These are phyloP conservation scores for Colletotrichum simmondsii DNA, from an alignment of 2,329 filamentous ascomycete species.

Conservation along the genomic window DNA sequence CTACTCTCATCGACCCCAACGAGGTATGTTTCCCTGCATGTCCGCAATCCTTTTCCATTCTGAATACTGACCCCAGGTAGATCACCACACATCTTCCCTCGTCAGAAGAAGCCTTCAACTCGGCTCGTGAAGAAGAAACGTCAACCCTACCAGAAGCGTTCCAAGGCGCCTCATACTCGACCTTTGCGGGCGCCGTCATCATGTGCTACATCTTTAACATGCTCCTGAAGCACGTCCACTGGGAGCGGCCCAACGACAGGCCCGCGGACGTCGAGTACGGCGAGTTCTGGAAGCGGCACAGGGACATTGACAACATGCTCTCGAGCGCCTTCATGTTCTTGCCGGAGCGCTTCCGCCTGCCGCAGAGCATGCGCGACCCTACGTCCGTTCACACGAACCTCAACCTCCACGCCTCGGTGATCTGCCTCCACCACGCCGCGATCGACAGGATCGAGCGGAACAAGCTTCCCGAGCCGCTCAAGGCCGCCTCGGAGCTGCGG, in stretches of 20 bases:
- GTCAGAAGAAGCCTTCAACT: constrained; percentile 80
- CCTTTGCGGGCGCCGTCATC: constrained; percentile 78
- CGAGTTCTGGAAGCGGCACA: constrained; percentile 87
- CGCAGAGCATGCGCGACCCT: constrained; percentile 73
- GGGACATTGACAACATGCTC: constrained; percentile 82
- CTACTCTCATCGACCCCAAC: constrained; percentile 79
- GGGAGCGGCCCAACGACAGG: constrained; percentile 74
- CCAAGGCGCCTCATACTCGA: constrained; percentile 70
- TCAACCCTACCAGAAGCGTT: constrained; percentile 73
- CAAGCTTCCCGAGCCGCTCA: constrained; percentile 71
- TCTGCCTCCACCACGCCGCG: constrained; percentile 90
- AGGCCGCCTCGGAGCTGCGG: constrained; percentile 76
- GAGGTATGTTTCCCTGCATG: constrained; percentile 55
- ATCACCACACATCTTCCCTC: constrained; percentile 83
- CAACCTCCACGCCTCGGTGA: constrained; percentile 87
- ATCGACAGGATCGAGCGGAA: constrained; percentile 84
- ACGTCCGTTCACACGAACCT: constrained; percentile 87
- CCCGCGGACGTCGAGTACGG: constrained; percentile 81
- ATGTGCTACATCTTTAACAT: constrained; percentile 83
- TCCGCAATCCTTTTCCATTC: too few relatives aligned
- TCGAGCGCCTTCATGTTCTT: constrained; percentile 83
- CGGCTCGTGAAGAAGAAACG: constrained; percentile 71
- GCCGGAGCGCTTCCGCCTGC: constrained; percentile 79
- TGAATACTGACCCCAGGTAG: constrained; percentile 44
- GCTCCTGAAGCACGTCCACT: constrained; percentile 84